Conservation (phyloP, 2,329 filamentous ascomycete genomes). For the Pestalotiopsis sp. region DNA sequence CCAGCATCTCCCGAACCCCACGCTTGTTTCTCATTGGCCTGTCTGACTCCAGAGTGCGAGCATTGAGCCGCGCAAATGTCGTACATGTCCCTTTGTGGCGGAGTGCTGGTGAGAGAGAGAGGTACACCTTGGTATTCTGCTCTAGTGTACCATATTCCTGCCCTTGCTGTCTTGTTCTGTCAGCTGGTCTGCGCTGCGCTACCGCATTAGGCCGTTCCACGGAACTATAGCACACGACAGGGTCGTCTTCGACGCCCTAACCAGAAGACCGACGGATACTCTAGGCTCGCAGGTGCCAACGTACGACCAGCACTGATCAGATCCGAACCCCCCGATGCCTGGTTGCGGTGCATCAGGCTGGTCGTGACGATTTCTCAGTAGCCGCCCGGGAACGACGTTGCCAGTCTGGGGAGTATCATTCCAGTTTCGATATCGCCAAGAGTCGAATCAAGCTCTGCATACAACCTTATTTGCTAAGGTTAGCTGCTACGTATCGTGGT, state of each 20-base stretch:
- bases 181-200: neutral
- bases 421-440: neutral
- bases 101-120: neutral
- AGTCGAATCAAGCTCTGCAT: neutral
- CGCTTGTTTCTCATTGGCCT: neutral
- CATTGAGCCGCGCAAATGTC: slow-evolving; percentile 40
- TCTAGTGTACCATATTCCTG: neutral
- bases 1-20: neutral
- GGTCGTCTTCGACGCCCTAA: neutral
- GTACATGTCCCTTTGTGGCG: neutral
- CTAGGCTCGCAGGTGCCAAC: neutral
- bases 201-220: neutral
- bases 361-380: neutral
- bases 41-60: slow-evolving; percentile 14
- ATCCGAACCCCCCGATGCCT: neutral
- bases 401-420: neutral
- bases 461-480: neutral
- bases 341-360: neutral
- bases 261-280: neutral
- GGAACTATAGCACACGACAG: slow-evolving; percentile 3
- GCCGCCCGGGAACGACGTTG: neutral
- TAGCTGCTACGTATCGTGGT: neutral
- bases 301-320: neutral
- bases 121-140: neutral
- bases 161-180: neutral